phyloP scores from a whole-genome alignment of 164 flowering plant genomes.

The Liriodendron chinense region DNA sequence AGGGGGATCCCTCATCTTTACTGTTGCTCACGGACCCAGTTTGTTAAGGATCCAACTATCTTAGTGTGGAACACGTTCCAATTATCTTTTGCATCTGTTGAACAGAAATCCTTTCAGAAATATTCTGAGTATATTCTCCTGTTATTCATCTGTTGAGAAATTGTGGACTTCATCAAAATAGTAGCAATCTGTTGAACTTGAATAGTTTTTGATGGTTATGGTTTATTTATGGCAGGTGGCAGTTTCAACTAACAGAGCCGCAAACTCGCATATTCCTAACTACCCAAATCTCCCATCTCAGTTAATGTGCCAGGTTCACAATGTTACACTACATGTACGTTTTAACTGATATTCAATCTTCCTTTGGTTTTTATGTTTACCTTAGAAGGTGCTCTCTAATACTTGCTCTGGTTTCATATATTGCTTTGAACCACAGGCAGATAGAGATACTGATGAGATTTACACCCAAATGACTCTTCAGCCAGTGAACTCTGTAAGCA shows the following conservation, averaged over 20 bases:
- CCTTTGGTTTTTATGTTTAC: neutral
- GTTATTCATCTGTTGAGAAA: too few species aligned
- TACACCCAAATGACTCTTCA: conserved; percentile 99
- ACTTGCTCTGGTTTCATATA: neutral
- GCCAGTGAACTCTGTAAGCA: conserved; percentile 86
- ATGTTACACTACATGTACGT: conserved; percentile 91
- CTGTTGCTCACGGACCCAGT: too few species aligned
- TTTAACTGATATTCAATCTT: neutral
- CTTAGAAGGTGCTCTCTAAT: neutral
- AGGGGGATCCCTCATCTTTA: too few species aligned
- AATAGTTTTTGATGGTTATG: neutral
- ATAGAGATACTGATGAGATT: conserved; percentile 94
- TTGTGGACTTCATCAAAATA: too few species aligned
- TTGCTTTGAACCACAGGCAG: conserved; percentile 52
- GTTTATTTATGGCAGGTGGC: conserved; percentile 61
- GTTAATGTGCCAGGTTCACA: conserved; percentile 90
- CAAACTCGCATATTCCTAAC: conserved; percentile 82
- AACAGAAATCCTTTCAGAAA: too few species aligned
- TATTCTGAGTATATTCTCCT: too few species aligned
- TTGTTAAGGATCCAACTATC: too few species aligned
- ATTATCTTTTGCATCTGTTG: too few species aligned
- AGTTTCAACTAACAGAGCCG: conserved; percentile 76
- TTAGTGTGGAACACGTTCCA: too few species aligned
- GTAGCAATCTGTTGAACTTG: neutral
- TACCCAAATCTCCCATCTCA: conserved; percentile 92